A percentile compares a stretch with the other conserved stretches of the same genome.
These are phyloP conservation scores for Sarcocystis neurona DNA, from an alignment of 169 alveolate genomes.

Conservation along the genomic window DNA sequence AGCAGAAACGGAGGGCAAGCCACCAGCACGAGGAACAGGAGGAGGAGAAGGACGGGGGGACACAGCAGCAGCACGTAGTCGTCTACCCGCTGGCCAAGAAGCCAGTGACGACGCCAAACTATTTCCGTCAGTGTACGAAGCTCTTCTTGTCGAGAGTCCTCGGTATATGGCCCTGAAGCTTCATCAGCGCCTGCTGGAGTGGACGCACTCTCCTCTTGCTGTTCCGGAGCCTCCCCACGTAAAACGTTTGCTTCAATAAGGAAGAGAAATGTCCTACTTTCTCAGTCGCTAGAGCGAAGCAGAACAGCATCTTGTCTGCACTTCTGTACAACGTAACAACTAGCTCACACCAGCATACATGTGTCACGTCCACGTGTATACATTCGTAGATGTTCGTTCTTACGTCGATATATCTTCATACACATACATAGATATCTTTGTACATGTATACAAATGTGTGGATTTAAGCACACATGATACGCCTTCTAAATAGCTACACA, in stretches of 20 bases:
- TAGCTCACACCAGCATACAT: too few species aligned
- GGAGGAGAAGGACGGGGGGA: neutral
- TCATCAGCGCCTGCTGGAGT: neutral
- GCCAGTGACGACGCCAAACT: too few species aligned
- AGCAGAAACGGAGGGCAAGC: neutral
- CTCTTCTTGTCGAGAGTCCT: constrained; percentile 1
- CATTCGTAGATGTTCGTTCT: too few species aligned
- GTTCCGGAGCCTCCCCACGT: neutral
- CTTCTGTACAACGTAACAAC: neutral
- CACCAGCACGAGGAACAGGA: neutral
- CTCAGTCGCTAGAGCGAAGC: too few species aligned
- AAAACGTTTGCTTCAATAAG: neutral
- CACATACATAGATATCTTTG: too few species aligned
- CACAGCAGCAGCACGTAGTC: neutral
- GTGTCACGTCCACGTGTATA: too few species aligned
- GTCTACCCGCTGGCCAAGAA: too few species aligned
- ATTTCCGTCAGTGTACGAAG: neutral
- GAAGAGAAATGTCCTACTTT: too few species aligned
- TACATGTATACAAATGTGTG: too few species aligned
- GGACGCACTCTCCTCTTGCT: constrained; percentile 16
- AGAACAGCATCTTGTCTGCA: neutral
- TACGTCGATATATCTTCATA: too few species aligned
- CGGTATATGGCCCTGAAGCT: constrained; percentile 23
- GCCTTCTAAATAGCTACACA: too few species aligned
- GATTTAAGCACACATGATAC: too few species aligned